Evolutionary conservation across 768 basidiomycete species (phyloP), one percentile per base, ranked within the genome.

Genomic region (Suillus variegatus): DNA sequence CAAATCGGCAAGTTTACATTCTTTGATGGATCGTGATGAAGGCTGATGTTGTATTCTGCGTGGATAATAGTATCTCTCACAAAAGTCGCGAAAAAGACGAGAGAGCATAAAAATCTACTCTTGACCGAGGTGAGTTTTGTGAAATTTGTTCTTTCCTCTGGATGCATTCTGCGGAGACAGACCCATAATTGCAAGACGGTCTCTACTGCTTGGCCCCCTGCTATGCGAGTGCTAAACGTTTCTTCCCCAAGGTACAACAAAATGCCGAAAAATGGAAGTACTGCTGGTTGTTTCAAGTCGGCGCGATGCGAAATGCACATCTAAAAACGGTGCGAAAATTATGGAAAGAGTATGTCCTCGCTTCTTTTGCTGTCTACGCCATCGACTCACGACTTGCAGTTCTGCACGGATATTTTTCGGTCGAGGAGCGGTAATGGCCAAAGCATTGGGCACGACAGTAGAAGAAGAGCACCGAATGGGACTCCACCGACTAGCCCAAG

Each of bases 281-380:
- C 77, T 92, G 94, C 80, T 99, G 95, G 94, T 75, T 98, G 46
- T 97, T 99, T 75, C 89, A 92, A 71, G 94, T 98, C 6, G 96
- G 95, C 18, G 88, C 95, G 70, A 97, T 98, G 95, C 85, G 97
- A 66, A 99, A 97, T 80, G 82, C 95, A 35, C 91, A 94, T 78
- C 80, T 99, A 46, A 96, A 99, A 83, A 95, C 94, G 61, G 93
- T 99, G 56, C 86, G 97, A 69, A 89, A 88, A 66, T 82, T 92
- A 68, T 99, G 97, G 97, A 93, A 94, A 83, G 93, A 92, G 91
- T 94, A 70, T 63, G 90, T 80, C 22, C 44, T 60, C 64, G 18
- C 18, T 60, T n/a, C 3, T 28, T 49, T 52, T 35, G 12, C 65
- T 10, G 35, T 38, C 62, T 20, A 32, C 25, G 60, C 22, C 28